Evolutionary conservation across 148 eudicot species (phyloP).

Genomic region (Camellia japonica): DNA sequence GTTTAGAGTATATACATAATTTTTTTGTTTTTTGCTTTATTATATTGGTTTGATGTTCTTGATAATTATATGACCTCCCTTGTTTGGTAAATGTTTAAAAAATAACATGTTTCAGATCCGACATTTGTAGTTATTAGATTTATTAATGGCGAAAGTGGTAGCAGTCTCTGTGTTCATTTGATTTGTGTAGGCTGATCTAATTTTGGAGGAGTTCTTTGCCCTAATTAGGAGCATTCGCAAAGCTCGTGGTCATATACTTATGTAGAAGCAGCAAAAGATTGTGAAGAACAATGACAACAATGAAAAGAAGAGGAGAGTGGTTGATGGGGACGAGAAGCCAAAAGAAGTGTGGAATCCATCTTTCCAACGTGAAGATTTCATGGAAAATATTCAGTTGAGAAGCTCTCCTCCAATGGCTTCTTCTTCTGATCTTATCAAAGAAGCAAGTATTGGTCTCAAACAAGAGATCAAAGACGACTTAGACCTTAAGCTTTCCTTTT

Average conservation of each 20-base stretch:
- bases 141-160: too few relatives aligned
- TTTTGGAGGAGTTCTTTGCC: background rate
- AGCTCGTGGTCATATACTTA: background rate
- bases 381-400: background rate
- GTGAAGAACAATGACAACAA: background rate
- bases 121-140: too few relatives aligned
- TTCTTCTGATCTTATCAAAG: background rate
- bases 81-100: too few relatives aligned
- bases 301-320: background rate
- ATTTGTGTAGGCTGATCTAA: too few relatives aligned
- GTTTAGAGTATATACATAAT: too few relatives aligned
- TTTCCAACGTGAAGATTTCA: background rate
- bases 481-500: slow-evolving; percentile 1
- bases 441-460: background rate
- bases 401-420: background rate
- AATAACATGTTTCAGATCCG: too few relatives aligned
- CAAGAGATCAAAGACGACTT: background rate
- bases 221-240: slow-evolving; percentile 5
- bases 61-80: too few relatives aligned
- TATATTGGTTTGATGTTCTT: too few relatives aligned
- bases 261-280: background rate
- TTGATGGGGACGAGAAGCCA: background rate
- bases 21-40: too few relatives aligned
- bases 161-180: too few relatives aligned
- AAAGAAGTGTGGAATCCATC: background rate